Percentiles rank a stretch among this genome's conserved stretches.
phyloP scores from a whole-genome alignment of 2,329 filamentous ascomycete species.

The Calonectria ilicicola region DNA sequence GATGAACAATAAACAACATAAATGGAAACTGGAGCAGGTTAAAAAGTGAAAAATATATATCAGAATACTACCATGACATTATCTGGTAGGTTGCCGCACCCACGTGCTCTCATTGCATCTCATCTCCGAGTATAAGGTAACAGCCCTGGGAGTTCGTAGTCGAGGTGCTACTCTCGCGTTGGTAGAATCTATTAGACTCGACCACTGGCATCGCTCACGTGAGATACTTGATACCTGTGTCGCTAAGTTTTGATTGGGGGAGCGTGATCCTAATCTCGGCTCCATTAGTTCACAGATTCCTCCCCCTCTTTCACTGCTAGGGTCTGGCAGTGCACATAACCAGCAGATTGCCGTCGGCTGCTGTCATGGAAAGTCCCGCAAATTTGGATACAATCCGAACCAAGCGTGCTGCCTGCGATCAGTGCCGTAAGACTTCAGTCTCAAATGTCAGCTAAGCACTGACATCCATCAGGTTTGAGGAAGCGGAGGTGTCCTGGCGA shows the following conservation, averaged over 20 bases:
- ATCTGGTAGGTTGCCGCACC: too few species aligned
- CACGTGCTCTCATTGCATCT: too few species aligned
- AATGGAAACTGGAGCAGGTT: too few species aligned
- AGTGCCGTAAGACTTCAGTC: not conserved
- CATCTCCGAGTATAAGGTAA: too few species aligned
- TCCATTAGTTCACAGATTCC: not conserved
- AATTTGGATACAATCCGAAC: not conserved
- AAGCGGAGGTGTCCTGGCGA: not conserved
- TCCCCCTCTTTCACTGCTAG: not conserved
- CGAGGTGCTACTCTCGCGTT: not conserved
- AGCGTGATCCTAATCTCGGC: not conserved
- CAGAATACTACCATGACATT: too few species aligned
- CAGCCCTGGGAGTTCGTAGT: too few species aligned
- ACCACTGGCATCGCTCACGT: not conserved
- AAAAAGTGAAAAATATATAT: too few species aligned
- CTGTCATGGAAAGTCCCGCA: not conserved
- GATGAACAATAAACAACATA: too few species aligned
- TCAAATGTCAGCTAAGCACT: not conserved
- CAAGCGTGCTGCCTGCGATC: not conserved
- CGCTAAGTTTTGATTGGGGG: not conserved
- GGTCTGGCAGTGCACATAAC: not conserved
- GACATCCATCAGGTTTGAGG: not conserved
- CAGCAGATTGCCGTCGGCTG: not conserved
- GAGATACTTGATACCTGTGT: not conserved
- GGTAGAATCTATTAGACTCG: not conserved